phyloP scores from a whole-genome alignment of 2,329 filamentous ascomycete genomes.

The Colletotrichum lindemuthianum region DNA sequence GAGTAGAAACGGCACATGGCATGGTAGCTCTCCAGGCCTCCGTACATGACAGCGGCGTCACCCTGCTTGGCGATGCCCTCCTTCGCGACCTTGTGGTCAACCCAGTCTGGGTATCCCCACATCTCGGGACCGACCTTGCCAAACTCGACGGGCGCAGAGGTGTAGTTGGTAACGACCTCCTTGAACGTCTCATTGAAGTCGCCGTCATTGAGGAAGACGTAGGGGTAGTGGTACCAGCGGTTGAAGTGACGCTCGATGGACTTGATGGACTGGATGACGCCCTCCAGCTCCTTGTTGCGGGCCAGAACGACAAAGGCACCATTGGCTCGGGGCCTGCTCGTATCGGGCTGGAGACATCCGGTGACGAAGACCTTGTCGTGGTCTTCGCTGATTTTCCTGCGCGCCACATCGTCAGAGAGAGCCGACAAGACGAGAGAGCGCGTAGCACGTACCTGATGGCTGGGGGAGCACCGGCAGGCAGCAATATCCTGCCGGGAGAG shows the following conservation, averaged over 20 bases:
- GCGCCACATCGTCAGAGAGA: conserved; percentile 24
- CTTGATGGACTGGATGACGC: conserved; percentile 95
- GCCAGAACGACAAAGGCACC: conserved; percentile 96
- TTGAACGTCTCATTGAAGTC: conserved; percentile 97
- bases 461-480: conserved; percentile 88
- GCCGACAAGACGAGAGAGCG: neutral
- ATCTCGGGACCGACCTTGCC: conserved; percentile 89
- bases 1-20: conserved; percentile 99
- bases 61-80: conserved; percentile 97
- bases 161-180: conserved; percentile 87
- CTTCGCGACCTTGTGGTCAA: conserved; percentile 90
- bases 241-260: conserved; percentile 99
- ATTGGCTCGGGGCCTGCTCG: conserved; percentile 83
- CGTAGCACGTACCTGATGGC: conserved; percentile 77
- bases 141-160: conserved; percentile 88
- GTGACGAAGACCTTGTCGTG: conserved; percentile 96
- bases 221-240: conserved; percentile 97
- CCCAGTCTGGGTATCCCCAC: conserved; percentile 98
- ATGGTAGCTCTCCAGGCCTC: conserved; percentile 97
- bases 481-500: conserved; percentile 82
- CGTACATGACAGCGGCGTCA: conserved; percentile 98
- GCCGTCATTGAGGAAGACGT: conserved; percentile 97
- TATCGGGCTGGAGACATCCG: conserved; percentile 86
- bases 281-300: conserved; percentile 94
- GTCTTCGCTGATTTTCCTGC: conserved; percentile 94